A percentile compares a stretch with the other conserved stretches of the same genome.
Conservation (phyloP, 495 filamentous ascomycete genomes). For the Bombardia bombarda region DNA sequence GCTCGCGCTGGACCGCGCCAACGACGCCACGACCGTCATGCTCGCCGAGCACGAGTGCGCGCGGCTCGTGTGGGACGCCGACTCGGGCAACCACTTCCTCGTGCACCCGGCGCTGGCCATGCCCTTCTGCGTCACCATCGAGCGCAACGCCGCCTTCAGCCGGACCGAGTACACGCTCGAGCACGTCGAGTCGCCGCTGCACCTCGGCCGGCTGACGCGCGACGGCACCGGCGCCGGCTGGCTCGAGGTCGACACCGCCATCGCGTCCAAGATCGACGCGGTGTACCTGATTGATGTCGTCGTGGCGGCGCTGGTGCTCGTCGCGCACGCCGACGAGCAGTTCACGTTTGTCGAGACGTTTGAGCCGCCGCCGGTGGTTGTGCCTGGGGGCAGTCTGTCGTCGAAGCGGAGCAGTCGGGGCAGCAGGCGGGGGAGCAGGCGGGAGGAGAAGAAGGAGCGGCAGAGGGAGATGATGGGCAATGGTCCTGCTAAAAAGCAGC, state of each 20-base stretch:
- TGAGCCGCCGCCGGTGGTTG: slow-evolving; percentile 39
- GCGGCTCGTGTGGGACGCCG: slow-evolving; percentile 60
- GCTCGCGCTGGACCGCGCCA: slow-evolving; percentile 59
- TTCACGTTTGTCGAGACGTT: slow-evolving; percentile 39
- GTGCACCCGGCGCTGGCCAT: slow-evolving; percentile 60
- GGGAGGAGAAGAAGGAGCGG: slow-evolving; percentile 13
- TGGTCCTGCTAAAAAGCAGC: neutral
- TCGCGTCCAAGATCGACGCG: slow-evolving; percentile 44
- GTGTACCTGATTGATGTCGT: slow-evolving; percentile 72
- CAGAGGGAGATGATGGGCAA: slow-evolving; percentile 1
- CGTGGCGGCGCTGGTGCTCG: slow-evolving; percentile 58
- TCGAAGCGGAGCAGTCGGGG: slow-evolving; percentile 11
- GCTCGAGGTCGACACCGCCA: slow-evolving; percentile 44
- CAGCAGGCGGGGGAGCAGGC: slow-evolving; percentile 12
- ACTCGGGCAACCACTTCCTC: slow-evolving; percentile 56
- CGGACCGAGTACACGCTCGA: slow-evolving; percentile 55
- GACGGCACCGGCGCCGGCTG: slow-evolving; percentile 45
- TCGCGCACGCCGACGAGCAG: slow-evolving; percentile 56
- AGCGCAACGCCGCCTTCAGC: slow-evolving; percentile 43
- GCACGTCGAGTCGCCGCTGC: slow-evolving; percentile 47
- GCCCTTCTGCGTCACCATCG: slow-evolving; percentile 46
- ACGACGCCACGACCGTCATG: slow-evolving; percentile 50
- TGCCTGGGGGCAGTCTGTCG: slow-evolving; percentile 7
- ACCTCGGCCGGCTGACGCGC: slow-evolving; percentile 40
- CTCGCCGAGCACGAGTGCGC: slow-evolving; percentile 66